Evolutionary conservation across 164 flowering plant species (phyloP).

Genomic region (Tetrastigma voinierianum): DNA sequence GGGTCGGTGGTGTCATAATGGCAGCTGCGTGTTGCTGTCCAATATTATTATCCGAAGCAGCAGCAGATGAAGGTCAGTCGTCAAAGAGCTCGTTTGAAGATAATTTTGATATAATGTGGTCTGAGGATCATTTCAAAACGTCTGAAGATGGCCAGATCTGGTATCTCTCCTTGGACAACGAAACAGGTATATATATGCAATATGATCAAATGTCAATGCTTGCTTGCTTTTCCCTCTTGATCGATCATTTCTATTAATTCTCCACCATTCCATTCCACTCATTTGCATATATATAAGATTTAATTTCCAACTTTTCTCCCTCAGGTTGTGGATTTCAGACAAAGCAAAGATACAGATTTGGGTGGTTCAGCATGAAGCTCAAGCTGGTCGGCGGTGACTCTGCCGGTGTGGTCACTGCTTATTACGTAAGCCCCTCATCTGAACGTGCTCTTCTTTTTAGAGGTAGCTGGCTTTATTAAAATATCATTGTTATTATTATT

Average conservation of each 20-base stretch:
- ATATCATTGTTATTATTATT: not conserved
- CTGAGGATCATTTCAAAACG: conserved; percentile 76
- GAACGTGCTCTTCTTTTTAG: no score
- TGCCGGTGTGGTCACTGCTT: conserved; percentile 94
- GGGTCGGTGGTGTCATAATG: conserved; percentile 32
- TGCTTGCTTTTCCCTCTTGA: not conserved
- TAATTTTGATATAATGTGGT: conserved; percentile 75
- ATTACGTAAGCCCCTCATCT: conserved; percentile 76
- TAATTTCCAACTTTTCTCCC: not conserved
- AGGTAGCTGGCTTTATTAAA: no score
- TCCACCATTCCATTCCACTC: not conserved
- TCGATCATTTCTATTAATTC: no score
- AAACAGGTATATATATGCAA: conserved; percentile 53
- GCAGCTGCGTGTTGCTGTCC: conserved; percentile 16
- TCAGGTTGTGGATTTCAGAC: conserved; percentile 91
- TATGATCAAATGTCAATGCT: not conserved
- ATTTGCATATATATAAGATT: not conserved
- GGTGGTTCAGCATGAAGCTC: conserved; percentile 97
- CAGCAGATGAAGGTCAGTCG: conserved; percentile 16
- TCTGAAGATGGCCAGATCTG: conserved; percentile 86
- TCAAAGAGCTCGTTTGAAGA: conserved; percentile 52
- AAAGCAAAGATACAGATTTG: conserved; percentile 81
- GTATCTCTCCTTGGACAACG: conserved; percentile 74
- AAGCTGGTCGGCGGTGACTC: conserved; percentile 93
- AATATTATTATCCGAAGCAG: conserved; percentile 42